Conservation (phyloP, 1,284 basidiomycete genomes). For the Meira nashicola region DNA sequence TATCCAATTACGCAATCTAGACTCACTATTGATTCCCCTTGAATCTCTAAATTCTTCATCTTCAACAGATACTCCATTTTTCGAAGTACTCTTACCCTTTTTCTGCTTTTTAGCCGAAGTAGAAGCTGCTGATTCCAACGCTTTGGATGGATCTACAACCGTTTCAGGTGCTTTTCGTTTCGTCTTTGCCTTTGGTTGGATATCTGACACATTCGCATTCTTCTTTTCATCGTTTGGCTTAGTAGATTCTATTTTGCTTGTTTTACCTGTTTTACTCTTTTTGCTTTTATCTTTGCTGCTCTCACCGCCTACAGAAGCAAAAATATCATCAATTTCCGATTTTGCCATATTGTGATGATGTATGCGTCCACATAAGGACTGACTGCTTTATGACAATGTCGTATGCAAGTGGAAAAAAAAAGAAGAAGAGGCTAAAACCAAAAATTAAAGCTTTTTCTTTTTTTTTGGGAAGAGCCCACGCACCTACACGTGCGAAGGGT, state of each 20-base stretch:
- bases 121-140: background rate
- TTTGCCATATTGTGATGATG: background rate
- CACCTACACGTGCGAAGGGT: no score
- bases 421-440: no score
- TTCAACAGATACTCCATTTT: background rate
- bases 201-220: background rate
- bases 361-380: no score
- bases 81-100: background rate
- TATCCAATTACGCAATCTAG: background rate
- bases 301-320: background rate
- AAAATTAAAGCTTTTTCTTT: no score
- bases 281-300: background rate
- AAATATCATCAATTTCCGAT: constrained; percentile 6
- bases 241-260: background rate
- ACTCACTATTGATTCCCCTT: constrained; percentile 1
- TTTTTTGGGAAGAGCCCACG: no score
- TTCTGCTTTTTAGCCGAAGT: background rate
- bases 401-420: no score
- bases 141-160: background rate
- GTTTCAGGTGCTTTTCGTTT: constrained; percentile 1
- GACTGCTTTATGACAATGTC: no score
- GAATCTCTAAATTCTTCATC: constrained; percentile 3
- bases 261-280: background rate
- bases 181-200: background rate
- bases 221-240: no score